Base-by-base conservation (phyloP, 805 yeast species). In the Wickerhamomyces sydowiorum region DNA sequence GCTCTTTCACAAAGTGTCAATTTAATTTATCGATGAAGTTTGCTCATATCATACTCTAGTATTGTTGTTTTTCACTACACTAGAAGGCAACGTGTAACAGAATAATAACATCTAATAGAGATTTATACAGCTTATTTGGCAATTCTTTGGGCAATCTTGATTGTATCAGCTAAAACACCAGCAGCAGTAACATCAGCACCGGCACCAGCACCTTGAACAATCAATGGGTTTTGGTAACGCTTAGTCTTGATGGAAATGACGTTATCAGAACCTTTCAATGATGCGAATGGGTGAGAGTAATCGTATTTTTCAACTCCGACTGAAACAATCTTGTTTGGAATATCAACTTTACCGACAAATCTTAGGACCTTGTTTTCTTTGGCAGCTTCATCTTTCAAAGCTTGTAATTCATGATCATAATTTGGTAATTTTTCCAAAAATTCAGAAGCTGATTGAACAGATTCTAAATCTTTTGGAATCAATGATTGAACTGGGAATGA, bases 171-270 rank as follows among this genome's bases (percentile, higher is more conserved):
- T 52, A 93, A 75, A 35, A 93, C 97, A 66, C 99, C 99, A 54
- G 83, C 82, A 45, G 86, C 86, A 25, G 86, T 80, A 36, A 81
- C 86, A 15, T 69, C 85, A 36, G 81, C 82, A 59, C 95, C 93
- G 55, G 96, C 78, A 54, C 95, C 99, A 25, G 99, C 99, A 67
- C 99, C 99, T 74, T 93, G 99, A 56, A 93, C 76, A 48, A 93
- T 83, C 62, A 93, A 74, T 41, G 99, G 99, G 66, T 87, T 88
- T 32, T 83, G 77, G 67, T 93, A 93, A 70, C 99, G 85, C 62
- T 86, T 81, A 25, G 97, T 84, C 64, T 81, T 82, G 69, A 93
- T 85, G 19, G 97, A 82, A 47, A 93, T 83, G 45, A 93, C 96
- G 60, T 93, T 93, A 64, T 93, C 98, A 47, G 96, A 86, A 39